Evolutionary conservation across 1,284 basidiomycete species (phyloP).

Genomic region (Trichosporon sp.): DNA sequence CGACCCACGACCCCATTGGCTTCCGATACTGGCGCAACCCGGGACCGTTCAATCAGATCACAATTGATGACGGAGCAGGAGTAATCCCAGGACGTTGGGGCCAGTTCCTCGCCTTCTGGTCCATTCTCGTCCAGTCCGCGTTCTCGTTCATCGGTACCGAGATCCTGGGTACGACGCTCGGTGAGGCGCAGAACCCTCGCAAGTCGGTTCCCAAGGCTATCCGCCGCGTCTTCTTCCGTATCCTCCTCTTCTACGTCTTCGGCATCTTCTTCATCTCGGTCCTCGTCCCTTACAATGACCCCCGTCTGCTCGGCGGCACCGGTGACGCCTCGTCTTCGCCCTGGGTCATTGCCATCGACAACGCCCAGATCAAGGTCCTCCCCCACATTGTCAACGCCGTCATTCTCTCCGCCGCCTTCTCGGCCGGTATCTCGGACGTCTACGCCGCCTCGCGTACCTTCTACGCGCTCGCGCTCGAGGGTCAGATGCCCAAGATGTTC

Average conservation of each 20-base stretch:
- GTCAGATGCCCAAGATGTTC: constrained; percentile 65
- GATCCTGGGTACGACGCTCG: constrained; percentile 70
- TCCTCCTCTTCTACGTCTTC: constrained; percentile 68
- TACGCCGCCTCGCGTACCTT: constrained; percentile 80
- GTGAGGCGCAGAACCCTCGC: constrained; percentile 66
- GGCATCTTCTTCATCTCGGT: constrained; percentile 63
- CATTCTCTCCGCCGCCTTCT: constrained; percentile 76
- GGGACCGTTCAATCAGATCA: constrained; percentile 52
- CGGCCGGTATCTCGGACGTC: constrained; percentile 76
- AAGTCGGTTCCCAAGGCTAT: constrained; percentile 79
- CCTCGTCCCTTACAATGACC: constrained; percentile 73
- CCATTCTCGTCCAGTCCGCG: constrained; percentile 72
- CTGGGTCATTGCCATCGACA: constrained; percentile 79
- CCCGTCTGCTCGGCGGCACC: constrained; percentile 61
- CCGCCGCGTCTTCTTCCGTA: constrained; percentile 75
- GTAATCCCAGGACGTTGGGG: constrained; percentile 55
- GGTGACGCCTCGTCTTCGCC: constrained; percentile 63
- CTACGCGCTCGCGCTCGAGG: constrained; percentile 76
- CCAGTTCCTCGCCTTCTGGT: constrained; percentile 69
- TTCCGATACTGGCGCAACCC: constrained; percentile 68
- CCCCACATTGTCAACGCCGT: constrained; percentile 59
- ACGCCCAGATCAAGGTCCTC: constrained; percentile 72
- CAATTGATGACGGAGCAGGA: constrained; percentile 29
- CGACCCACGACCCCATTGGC: constrained; percentile 56
- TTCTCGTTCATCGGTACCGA: constrained; percentile 86